phyloP scores from a whole-genome alignment of 495 filamentous ascomycete genomes.

The Hypoxylon subgilvum region DNA sequence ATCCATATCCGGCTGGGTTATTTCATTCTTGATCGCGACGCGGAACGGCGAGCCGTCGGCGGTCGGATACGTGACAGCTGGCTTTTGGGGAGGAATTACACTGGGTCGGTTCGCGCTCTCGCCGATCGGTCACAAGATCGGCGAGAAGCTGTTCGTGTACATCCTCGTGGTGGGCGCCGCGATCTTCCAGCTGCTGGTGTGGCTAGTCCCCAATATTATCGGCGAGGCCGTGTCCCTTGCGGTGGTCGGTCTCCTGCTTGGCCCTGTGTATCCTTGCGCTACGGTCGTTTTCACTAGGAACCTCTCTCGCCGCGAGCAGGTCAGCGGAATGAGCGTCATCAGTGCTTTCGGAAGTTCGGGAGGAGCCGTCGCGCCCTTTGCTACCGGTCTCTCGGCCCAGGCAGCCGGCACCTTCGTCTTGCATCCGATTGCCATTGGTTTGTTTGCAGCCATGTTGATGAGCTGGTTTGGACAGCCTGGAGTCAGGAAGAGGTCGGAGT shows the following conservation, averaged over 20 bases:
- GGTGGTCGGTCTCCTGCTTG: conserved; percentile 77
- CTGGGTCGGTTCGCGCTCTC: conserved; percentile 72
- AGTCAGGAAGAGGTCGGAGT: conserved; percentile 61
- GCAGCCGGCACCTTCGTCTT: conserved; percentile 73
- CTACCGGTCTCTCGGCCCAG: conserved; percentile 73
- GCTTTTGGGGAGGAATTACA: conserved; percentile 84
- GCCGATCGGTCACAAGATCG: conserved; percentile 65
- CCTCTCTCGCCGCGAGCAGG: conserved; percentile 66
- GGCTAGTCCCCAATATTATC: conserved; percentile 74
- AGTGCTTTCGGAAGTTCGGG: conserved; percentile 75
- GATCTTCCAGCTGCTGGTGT: conserved; percentile 72
- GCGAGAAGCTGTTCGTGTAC: conserved; percentile 72
- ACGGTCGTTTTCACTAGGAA: conserved; percentile 68
- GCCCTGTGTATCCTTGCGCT: conserved; percentile 77
- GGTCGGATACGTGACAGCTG: conserved; percentile 81
- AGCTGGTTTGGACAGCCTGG: conserved; percentile 68
- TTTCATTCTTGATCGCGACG: conserved; percentile 74
- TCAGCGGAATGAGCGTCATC: conserved; percentile 71
- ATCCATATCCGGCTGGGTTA: conserved; percentile 80
- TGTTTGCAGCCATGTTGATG: conserved; percentile 73
- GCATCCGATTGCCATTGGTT: conserved; percentile 70
- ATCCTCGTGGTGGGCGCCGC: conserved; percentile 63
- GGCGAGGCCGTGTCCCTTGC: conserved; percentile 73
- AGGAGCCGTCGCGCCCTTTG: conserved; percentile 75
- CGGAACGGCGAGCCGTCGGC: conserved; percentile 68